Evolutionary conservation across 495 filamentous ascomycete species (phyloP), one percentile per base, ranked within the genome.

Genomic region (Neurospora pannonica): DNA sequence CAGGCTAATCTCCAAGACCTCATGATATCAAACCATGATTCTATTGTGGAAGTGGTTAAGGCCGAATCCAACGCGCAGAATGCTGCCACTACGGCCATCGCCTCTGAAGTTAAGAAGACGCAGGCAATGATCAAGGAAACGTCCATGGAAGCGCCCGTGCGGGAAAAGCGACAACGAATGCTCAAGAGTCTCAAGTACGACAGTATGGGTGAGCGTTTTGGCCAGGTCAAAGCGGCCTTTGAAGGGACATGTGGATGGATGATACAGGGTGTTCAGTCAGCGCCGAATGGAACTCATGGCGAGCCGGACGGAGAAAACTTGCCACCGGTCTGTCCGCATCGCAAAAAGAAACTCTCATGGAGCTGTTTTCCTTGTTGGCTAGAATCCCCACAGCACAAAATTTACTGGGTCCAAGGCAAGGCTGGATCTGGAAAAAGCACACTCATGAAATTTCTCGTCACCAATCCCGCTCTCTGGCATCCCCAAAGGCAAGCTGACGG

Each of bases 391-490:
- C 0, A 13, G 1, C n/a, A 74, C 34, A 75, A 77, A 9, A 60
- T 82, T 0, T 87, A 82, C 74, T 85, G 83, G 82, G 76, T 86
- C 9, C 75, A 70, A 17, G 85, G 85, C 2, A 86, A 85, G 74
- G 73, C 84, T 24, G 85, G 84, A 11, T 79, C 80, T 2, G 85
- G 85, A 0, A 87, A 87, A 71, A 84, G 83, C 40, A 86, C 85
- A 0, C 62, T 85, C 15, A 82, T 85, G 82, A 85, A 83, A 70
- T 84, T 76, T 17, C 71, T 85, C 13, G 70, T 71, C 24, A 9
- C 8, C 0, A 73, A 75, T 21, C 38, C 28, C 76, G n/a, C 38
- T 75, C 39, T n/a, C 37, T 77, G 43, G 74, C 24, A 24, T 37
- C 70, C 37, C 70, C 70, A 43, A 28, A 75, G 10, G 34, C 38